These are phyloP conservation scores for Viola odorata DNA, from an alignment of 345 rosid species.

Conservation along the genomic window DNA sequence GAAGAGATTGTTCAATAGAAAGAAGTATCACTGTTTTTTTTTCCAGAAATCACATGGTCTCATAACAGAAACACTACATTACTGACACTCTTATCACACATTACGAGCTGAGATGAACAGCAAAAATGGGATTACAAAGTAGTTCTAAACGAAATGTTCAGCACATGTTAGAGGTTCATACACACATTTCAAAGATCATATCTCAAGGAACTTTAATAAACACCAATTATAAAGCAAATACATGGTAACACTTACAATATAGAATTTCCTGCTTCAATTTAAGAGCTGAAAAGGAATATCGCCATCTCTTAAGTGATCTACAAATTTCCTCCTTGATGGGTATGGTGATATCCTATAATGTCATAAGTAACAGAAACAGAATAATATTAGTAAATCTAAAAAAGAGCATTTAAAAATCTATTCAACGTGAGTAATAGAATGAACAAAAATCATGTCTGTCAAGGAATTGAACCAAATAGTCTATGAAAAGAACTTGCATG, in stretches of 20 bases:
- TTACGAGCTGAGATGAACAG: too few relatives aligned
- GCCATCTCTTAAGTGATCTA: slow-evolving; percentile 71
- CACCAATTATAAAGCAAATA: slow-evolving; percentile 1
- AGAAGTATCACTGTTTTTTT: too few relatives aligned
- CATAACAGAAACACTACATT: too few relatives aligned
- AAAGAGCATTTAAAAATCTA: neutral
- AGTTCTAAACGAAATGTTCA: neutral
- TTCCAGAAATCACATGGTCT: too few relatives aligned
- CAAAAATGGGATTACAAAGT: too few relatives aligned
- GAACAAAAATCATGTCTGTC: neutral
- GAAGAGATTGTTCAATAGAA: too few relatives aligned
- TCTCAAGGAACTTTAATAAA: neutral
- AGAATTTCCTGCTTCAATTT: slow-evolving; percentile 89
- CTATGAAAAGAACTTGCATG: neutral
- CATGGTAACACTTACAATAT: slow-evolving; percentile 56
- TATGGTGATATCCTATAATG: slow-evolving; percentile 62
- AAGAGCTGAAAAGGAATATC: slow-evolving; percentile 74
- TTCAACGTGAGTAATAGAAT: neutral
- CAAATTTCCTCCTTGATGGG: slow-evolving; percentile 79
- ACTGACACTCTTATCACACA: too few relatives aligned
- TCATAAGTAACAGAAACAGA: neutral
- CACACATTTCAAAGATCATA: neutral
- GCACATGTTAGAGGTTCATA: neutral
- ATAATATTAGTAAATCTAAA: neutral
- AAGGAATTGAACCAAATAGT: neutral